phyloP scores from a whole-genome alignment of 139 green algal genomes.

The Picochlorum sp. region DNA sequence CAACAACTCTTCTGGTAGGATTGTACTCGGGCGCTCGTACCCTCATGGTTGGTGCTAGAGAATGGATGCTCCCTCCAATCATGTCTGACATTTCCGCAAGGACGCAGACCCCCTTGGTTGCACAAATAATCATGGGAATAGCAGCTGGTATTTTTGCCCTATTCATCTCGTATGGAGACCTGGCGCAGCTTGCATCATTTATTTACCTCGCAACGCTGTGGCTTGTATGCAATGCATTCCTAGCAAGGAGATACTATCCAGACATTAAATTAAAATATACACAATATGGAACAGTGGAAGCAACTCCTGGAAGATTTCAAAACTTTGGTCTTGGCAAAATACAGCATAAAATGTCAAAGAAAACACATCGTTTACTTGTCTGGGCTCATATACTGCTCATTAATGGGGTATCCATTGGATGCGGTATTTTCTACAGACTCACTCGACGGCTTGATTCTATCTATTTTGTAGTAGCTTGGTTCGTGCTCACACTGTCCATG shows the following conservation, averaged over 20 bases:
- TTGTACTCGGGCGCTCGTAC: constrained; percentile 23
- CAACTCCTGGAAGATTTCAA: not conserved
- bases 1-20: constrained; percentile 23
- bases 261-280: constrained; percentile 29
- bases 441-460: not conserved
- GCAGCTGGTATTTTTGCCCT: constrained; percentile 22
- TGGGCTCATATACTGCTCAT: constrained; percentile 5
- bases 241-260: constrained; percentile 25
- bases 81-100: constrained; percentile 16
- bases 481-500: constrained; percentile 4
- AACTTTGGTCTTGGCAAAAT: not conserved
- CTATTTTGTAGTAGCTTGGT: not conserved
- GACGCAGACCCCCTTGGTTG: constrained; percentile 30
- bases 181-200: constrained; percentile 11
- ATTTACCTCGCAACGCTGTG: constrained; percentile 16
- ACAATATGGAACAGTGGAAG: constrained; percentile 11
- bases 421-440: not conserved
- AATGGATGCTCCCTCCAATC: constrained; percentile 32
- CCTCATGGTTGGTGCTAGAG: constrained; percentile 20
- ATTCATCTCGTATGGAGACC: not conserved
- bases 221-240: constrained; percentile 23
- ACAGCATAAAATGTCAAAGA: not conserved
- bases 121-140: constrained; percentile 20
- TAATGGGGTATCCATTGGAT: constrained; percentile 5
- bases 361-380: not conserved